Percentiles rank a stretch among this genome's conserved stretches.
Evolutionary conservation across 1,284 basidiomycete species (phyloP).

Genomic region (Melampsora occidentalis): DNA sequence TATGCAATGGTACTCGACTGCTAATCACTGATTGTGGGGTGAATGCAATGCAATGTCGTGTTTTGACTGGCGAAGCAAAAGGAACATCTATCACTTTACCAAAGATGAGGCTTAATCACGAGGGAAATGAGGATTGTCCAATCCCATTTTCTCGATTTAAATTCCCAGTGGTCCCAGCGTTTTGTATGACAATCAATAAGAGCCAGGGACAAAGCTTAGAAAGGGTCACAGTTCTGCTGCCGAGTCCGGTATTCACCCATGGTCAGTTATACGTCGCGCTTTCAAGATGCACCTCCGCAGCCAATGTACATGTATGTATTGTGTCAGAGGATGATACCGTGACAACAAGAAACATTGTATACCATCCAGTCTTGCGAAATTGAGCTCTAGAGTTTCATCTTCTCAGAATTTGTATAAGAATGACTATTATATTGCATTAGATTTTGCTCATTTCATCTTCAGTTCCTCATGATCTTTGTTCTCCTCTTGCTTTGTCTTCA

Average conservation of each 20-base stretch:
- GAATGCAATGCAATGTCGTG: too few relatives aligned
- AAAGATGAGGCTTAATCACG: background rate
- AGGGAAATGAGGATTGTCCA: background rate
- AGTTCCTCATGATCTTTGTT: too few relatives aligned
- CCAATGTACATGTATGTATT: too few relatives aligned
- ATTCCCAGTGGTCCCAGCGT: background rate
- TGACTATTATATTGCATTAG: too few relatives aligned
- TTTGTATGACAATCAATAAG: conserved; percentile 23
- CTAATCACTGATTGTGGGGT: background rate
- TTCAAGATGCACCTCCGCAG: too few relatives aligned
- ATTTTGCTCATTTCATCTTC: too few relatives aligned
- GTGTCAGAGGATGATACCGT: too few relatives aligned
- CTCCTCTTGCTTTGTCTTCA: too few relatives aligned
- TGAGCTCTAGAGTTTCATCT: too few relatives aligned
- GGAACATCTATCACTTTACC: background rate
- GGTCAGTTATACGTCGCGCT: conserved; percentile 18
- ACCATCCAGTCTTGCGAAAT: too few relatives aligned
- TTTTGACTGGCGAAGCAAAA: background rate
- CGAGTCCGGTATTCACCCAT: conserved; percentile 5
- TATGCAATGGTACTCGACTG: conserved; percentile 8
- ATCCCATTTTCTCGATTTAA: background rate
- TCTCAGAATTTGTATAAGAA: too few relatives aligned
- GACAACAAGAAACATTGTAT: too few relatives aligned
- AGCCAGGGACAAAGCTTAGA: background rate
- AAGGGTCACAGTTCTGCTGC: background rate